Evolutionary conservation across 148 eudicot species (phyloP), one percentile per base, ranked within the genome.

Genomic region (Euryodendron excelsum): DNA sequence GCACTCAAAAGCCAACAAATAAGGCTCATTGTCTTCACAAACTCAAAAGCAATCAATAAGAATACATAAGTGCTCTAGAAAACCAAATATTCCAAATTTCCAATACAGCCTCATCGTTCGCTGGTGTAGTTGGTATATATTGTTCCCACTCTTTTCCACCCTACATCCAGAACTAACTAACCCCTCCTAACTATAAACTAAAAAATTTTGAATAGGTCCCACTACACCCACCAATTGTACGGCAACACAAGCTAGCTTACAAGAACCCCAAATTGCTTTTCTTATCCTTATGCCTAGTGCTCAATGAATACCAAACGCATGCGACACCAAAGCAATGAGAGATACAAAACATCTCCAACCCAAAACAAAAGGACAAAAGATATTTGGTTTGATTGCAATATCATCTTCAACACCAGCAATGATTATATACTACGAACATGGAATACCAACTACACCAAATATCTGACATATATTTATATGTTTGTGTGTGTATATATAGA

Each of bases 221-320:
- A 69, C 76, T 76, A 7, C 85, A 87, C 86, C 91, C 84, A 90
- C 88, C 86, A 72, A 63, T 85, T 72, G 70, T 79, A 67, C 82
- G 55, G 36, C 23, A 45, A 69, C 69, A 85, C 75, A 74, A 76
- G 80, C 83, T 71, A 76, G 80, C 83, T 71, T 77, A 68, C 79
- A 74, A 66, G 14, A 81, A 72, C 48, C 70, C 75, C 74, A 77
- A 65, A 74, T 76, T 64, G 53, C 52, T 50, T 63, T n/a, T n/a
- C n/a, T n/a, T n/a, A n/a, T n/a, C n/a, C n/a, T n/a, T n/a, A n/a
- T n/a, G n/a, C n/a, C n/a, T n/a, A n/a, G n/a, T n/a, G n/a, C n/a
- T n/a, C n/a, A 21, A 21, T 55, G 60, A 21, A 18, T 55, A 21
- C 60, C 60, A 11, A 50, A 50, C 18, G 55, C 55, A 50, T 13